phyloP scores from a whole-genome alignment of 116 monocot species.

The Papilionanthe hybrid region DNA sequence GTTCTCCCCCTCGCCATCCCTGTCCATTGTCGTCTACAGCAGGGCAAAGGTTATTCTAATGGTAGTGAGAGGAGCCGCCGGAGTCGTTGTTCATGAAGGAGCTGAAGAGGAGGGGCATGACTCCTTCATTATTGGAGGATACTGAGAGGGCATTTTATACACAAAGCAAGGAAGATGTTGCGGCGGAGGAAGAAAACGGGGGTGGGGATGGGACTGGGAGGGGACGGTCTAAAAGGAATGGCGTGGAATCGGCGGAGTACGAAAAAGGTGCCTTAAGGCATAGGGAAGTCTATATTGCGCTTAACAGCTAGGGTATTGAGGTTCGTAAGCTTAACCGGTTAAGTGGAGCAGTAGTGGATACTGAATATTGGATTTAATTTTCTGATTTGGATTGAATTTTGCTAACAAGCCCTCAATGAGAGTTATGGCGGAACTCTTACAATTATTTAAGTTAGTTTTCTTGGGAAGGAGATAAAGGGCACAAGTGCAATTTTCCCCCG shows the following conservation, averaged over 20 bases:
- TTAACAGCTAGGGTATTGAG: constrained; percentile 92
- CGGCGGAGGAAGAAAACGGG: constrained; percentile 29
- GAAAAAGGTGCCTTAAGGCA: constrained; percentile 39
- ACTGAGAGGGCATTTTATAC: neutral
- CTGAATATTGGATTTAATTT: too few relatives aligned
- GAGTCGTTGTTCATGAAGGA: constrained; percentile 94
- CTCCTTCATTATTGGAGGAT: constrained; percentile 46
- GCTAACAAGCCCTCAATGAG: too few relatives aligned
- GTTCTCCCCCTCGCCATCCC: neutral
- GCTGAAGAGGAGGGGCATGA: constrained; percentile 79
- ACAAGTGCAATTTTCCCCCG: too few relatives aligned
- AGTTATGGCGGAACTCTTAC: too few relatives aligned
- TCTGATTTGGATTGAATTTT: too few relatives aligned
- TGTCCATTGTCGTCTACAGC: constrained; percentile 36
- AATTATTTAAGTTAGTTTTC: too few relatives aligned
- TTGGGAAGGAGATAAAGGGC: too few relatives aligned
- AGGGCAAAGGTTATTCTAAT: constrained; percentile 2
- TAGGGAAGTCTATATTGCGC: constrained; percentile 66
- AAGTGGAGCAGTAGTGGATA: too few relatives aligned
- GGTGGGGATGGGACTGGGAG: constrained; percentile 3
- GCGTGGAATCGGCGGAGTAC: constrained; percentile 40
- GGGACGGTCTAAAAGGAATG: constrained; percentile 38
- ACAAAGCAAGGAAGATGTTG: constrained; percentile 18
- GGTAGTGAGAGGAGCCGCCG: constrained; percentile 49
- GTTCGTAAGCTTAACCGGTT: constrained; percentile 19